Conservation (phyloP, 331 rosid species). For the Dryas integrifolia region DNA sequence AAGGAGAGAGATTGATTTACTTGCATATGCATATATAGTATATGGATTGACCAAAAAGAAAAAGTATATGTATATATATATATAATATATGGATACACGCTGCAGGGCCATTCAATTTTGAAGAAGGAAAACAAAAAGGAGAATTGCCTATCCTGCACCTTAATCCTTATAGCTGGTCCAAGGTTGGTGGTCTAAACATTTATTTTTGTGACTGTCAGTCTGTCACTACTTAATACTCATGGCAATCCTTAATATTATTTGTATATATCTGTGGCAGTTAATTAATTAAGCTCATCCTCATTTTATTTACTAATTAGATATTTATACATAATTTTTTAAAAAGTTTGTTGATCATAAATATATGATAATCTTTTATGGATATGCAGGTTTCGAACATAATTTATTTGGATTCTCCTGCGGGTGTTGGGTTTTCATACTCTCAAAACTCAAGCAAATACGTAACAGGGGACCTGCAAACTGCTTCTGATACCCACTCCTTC, state of each 20-base stretch:
- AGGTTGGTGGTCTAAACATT: constrained; percentile 23
- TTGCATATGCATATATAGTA: too few relatives aligned
- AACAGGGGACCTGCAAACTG: constrained; percentile 47
- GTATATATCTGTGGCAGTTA: too few relatives aligned
- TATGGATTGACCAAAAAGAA: too few relatives aligned
- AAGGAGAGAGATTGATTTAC: too few relatives aligned
- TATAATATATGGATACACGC: too few relatives aligned
- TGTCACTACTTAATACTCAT: too few relatives aligned
- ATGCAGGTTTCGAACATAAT: constrained; percentile 47
- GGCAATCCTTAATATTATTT: background rate
- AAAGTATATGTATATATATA: too few relatives aligned
- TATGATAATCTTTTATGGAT: too few relatives aligned
- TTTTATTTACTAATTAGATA: too few relatives aligned
- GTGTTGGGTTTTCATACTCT: constrained; percentile 53
- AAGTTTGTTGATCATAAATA: too few relatives aligned
- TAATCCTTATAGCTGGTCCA: constrained; percentile 54
- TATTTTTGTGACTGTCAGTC: background rate
- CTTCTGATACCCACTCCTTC: constrained; percentile 43
- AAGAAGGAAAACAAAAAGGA: constrained; percentile 39
- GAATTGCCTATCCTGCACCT: constrained; percentile 43
- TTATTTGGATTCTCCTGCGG: constrained; percentile 57
- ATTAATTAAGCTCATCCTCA: too few relatives aligned
- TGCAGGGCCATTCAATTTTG: constrained; percentile 57
- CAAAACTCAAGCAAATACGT: constrained; percentile 25
- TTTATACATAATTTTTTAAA: too few relatives aligned